phyloP scores from a whole-genome alignment of 1,284 basidiomycete species.

The Mycosarcoma maydis region DNA sequence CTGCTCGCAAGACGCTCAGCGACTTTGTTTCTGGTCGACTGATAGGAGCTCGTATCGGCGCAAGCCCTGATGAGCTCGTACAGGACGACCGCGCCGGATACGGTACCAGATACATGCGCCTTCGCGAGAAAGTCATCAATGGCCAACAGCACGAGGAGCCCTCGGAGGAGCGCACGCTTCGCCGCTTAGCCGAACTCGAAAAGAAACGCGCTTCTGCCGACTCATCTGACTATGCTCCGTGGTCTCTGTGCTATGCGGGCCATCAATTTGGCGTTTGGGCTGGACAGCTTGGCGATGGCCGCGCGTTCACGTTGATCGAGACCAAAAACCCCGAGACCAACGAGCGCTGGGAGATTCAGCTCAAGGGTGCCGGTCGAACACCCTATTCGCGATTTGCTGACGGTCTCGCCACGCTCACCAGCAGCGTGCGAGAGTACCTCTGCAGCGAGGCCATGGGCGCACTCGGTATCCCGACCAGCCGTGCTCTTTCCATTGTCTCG shows the following conservation, averaged over 20 bases:
- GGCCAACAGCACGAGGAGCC: slow-evolving; percentile 31
- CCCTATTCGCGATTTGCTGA: slow-evolving; percentile 91
- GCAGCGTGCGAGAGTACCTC: slow-evolving; percentile 85
- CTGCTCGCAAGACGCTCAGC: slow-evolving; percentile 45
- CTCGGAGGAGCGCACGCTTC: slow-evolving; percentile 14
- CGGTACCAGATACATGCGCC: slow-evolving; percentile 48
- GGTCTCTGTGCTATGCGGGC: slow-evolving; percentile 63
- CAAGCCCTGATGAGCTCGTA: slow-evolving; percentile 13
- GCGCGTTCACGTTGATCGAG: slow-evolving; percentile 83
- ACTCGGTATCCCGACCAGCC: slow-evolving; percentile 85
- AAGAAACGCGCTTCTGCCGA: slow-evolving; percentile 17
- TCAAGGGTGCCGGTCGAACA: slow-evolving; percentile 93
- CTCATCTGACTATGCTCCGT: slow-evolving; percentile 46
- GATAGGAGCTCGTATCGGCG: slow-evolving; percentile 36
- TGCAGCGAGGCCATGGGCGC: slow-evolving; percentile 80
- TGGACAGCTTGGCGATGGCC: slow-evolving; percentile 94
- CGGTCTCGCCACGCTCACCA: slow-evolving; percentile 89
- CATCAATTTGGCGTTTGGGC: slow-evolving; percentile 90
- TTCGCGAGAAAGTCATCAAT: slow-evolving; percentile 32
- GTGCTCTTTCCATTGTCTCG: slow-evolving; percentile 82
- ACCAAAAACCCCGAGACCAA: slow-evolving; percentile 72
- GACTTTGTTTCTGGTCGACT: slow-evolving; percentile 48
- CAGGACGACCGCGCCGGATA: slow-evolving; percentile 30
- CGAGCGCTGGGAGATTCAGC: slow-evolving; percentile 77
- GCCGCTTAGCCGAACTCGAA: slow-evolving; percentile 42